These are phyloP conservation scores for Suhomyces prunicola DNA, from an alignment of 805 yeast genomes.

Conservation along the genomic window DNA sequence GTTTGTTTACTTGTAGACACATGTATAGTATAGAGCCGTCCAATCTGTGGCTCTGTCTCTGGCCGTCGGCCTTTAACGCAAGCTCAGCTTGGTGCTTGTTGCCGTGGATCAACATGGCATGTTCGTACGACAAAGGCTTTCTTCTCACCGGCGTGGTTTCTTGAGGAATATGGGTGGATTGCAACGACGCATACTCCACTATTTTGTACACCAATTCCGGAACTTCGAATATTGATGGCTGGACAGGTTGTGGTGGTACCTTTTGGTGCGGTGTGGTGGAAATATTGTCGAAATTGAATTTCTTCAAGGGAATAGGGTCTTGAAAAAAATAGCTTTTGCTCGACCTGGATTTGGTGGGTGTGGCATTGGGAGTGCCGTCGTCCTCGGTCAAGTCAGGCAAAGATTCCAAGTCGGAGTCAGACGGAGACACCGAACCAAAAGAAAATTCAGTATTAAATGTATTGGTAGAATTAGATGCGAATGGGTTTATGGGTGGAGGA, in stretches of 20 bases:
- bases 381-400: constrained; percentile 37
- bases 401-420: constrained; percentile 29
- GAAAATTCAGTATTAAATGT: constrained; percentile 6
- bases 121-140: constrained; percentile 64
- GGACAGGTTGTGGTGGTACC: not conserved
- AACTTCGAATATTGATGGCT: constrained; percentile 54
- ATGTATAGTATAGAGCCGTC: constrained; percentile 41
- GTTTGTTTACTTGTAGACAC: constrained; percentile 66
- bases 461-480: not conserved
- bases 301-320: constrained; percentile 1
- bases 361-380: constrained; percentile 18
- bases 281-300: not conserved
- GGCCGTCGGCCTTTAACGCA: constrained; percentile 36
- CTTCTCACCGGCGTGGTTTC: constrained; percentile 61
- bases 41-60: constrained; percentile 3
- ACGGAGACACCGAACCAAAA: constrained; percentile 4
- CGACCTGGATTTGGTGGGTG: constrained; percentile 12
- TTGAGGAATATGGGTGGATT: constrained; percentile 51
- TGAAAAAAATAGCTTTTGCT: constrained; percentile 4
- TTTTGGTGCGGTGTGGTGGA: not conserved
- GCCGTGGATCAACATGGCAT: constrained; percentile 66
- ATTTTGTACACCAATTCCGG: constrained; percentile 75
- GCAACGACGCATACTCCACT: constrained; percentile 56
- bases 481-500: constrained; percentile 1
- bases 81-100: constrained; percentile 45